A percentile compares a stretch with the other conserved stretches of the same genome.
phyloP scores from a whole-genome alignment of 2,329 filamentous ascomycete species.

The Emergomyces pasteurianus region DNA sequence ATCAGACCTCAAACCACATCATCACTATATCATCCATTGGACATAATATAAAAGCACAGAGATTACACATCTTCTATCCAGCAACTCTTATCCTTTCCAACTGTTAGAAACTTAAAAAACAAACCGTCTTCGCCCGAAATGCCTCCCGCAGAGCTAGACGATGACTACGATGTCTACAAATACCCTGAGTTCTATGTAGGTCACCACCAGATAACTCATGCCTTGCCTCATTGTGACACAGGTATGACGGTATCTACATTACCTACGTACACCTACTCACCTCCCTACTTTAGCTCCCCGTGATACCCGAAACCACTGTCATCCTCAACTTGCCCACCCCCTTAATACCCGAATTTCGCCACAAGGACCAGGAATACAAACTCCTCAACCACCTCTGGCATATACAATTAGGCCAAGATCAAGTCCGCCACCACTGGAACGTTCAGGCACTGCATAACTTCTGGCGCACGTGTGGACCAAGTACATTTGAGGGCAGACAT shows the following conservation, averaged over 20 bases:
- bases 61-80: neutral
- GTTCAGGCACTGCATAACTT: conserved; percentile 11
- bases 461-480: conserved; percentile 8
- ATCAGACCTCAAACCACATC: neutral
- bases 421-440: conserved; percentile 8
- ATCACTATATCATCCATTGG: neutral
- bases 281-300: neutral
- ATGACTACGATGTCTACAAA: neutral
- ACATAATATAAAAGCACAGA: neutral
- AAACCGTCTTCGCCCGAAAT: neutral
- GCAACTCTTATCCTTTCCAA: neutral
- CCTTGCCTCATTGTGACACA: neutral
- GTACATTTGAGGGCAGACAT: conserved; percentile 8
- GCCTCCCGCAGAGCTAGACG: neutral
- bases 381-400: conserved; percentile 13
- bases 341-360: conserved; percentile 6
- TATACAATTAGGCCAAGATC: conserved; percentile 9
- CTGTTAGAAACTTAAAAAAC: neutral
- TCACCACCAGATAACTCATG: neutral
- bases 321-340: conserved; percentile 3
- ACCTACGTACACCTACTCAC: neutral
- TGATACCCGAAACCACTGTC: neutral
- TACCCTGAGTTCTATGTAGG: neutral
- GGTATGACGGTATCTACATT: neutral
- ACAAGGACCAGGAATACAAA: conserved; percentile 4